Conservation (phyloP, 805 yeast genomes). For the Ogataea dorogensis region DNA sequence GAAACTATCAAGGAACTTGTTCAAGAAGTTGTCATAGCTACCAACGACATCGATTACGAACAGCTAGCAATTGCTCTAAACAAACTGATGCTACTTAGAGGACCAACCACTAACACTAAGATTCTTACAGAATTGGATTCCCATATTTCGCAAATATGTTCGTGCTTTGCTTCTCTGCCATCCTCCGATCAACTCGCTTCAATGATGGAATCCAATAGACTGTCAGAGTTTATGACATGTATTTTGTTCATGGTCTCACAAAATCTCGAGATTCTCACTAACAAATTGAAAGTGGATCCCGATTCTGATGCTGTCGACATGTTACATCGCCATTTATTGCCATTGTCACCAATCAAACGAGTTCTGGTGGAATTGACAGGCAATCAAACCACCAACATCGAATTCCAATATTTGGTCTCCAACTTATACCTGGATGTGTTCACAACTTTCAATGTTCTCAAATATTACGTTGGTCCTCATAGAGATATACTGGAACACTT, state of each 20-base stretch:
- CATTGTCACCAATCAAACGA: conserved; percentile 13
- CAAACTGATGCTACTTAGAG: conserved; percentile 13
- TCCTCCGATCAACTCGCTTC: conserved; percentile 1
- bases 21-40: conserved; percentile 4
- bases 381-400: not conserved
- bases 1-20: conserved; percentile 18
- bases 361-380: conserved; percentile 9
- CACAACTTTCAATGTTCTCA: conserved; percentile 26
- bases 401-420: conserved; percentile 13
- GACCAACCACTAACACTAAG: conserved; percentile 6
- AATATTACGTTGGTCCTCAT: conserved; percentile 30
- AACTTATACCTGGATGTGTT: conserved; percentile 19
- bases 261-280: conserved; percentile 14
- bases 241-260: conserved; percentile 16
- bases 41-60: conserved; percentile 7
- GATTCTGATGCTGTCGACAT: conserved; percentile 13
- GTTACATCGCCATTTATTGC: conserved; percentile 12
- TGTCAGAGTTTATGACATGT: conserved; percentile 7
- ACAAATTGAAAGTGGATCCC: conserved; percentile 13
- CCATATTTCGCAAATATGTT: conserved; percentile 12
- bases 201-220: conserved; percentile 6
- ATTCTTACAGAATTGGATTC: conserved; percentile 6
- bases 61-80: conserved; percentile 7
- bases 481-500: conserved; percentile 35
- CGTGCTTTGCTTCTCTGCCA: conserved; percentile 3